Base-by-base conservation (phyloP, 2,329 filamentous ascomycete species). In the Colletotrichum trifolii region DNA sequence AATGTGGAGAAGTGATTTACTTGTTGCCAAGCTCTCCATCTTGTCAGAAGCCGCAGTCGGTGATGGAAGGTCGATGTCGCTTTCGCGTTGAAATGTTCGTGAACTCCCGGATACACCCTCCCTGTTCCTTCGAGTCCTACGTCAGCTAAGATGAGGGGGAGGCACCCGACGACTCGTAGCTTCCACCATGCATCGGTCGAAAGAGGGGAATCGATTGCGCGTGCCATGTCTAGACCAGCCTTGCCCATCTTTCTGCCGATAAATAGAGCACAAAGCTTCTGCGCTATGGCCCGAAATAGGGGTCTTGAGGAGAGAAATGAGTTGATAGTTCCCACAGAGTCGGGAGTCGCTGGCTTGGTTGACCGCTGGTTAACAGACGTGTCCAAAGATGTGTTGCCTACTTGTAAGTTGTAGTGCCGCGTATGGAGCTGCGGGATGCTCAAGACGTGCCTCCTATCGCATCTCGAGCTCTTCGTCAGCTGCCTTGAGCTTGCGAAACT, bases 301-400 rank as follows among this genome's bases (percentile, higher is more conserved):
- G 17, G 43, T 52, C 25, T 39, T 40, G 34, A 4, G 15, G 46
- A 62, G 45, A 45, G 47, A 54, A 8, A 33, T 35, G 35, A 25
- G 15, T 11, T 9, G 36, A 15, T 33, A 43, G n/a, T 15, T 34
- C 50, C 57, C 62, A 33, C 13, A 12, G 12, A 10, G 9, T 46
- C 52, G 58, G 57, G 57, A 48, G 39, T 38, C 2, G 15, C 13
- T 56, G 40, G 17, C 8, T 33, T 36, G 34, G 25, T 43, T 45
- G 52, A 47, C 47, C 62, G 57, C 40, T 56, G 38, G 49, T 50
- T 58, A n/a, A 50, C 12, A 55, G 57, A 57, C 61, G 38, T 17
- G 11, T 53, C 33, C 62, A 50, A 33, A 40, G 53, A 54, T 15
- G 42, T 9, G 17, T 11, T 10, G n/a, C 9, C 34, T 25, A 48